Evolutionary conservation across 202 grass and related monocot genomes (phyloP), one percentile per base, ranked within the genome.

Genomic region (Carex arenaria): DNA sequence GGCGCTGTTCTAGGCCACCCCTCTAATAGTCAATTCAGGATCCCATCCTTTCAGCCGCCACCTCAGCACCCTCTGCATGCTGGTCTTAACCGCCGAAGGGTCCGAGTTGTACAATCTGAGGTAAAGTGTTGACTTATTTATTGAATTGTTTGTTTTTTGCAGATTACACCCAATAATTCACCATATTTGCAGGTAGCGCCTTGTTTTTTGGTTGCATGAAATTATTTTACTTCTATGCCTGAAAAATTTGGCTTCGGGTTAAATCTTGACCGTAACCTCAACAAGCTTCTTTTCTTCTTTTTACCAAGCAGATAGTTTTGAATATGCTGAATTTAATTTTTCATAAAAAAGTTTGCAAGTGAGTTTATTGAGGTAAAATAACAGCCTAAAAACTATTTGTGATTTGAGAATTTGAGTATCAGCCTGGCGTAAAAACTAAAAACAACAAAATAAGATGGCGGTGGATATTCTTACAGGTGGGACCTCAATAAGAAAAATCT

Each of bases 51-150:
- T 30, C 78, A 65, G 61, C 38, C 61, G 10, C 59, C 38, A 4
- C 38, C 42, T 60, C 73, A 78, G 30, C 73, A 78, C 60, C 78
- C 56, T 81, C 60, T 65, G 56, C 34, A 65, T 65, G 20, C 78
- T 28, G 60, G 56, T 65, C 1, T 45, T 81, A 43, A 62, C 59
- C 61, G 40, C 43, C 78, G 61, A 66, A 65, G 78, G 61, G 13
- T 49, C 61, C 78, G n/a, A 65, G 10, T 49, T 49, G 19, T 64
- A 3, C 78, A 45, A 64, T 64, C 78, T 13, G 78, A 81, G 78
- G 78, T 81, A 81, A 80, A 17, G 8, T 31, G 26, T 32, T 59
- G 59, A 49, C 40, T 47, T 22, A 54, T n/a, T 75, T 75, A 1
- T 78, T 78, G 53, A 36, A 19, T 30, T 49, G 32, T 59, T 36